Evolutionary conservation across 2,329 filamentous ascomycete genomes (phyloP).

Genomic region (Penicillium sclerotiorum): DNA sequence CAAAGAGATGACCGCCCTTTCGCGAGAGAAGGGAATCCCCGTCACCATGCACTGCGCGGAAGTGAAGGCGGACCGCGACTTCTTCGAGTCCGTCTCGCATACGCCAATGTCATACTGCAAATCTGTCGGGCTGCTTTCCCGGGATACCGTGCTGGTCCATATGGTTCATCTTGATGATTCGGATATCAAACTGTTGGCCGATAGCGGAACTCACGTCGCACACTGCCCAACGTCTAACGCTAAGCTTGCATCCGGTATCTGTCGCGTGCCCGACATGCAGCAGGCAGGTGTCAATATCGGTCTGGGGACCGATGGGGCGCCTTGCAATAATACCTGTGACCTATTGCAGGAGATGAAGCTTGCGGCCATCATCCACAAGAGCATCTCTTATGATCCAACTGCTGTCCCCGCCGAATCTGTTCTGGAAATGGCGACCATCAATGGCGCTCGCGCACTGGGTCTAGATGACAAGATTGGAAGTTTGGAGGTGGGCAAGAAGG

Average conservation of each 20-base stretch:
- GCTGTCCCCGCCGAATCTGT: slow-evolving; percentile 49
- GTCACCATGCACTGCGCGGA: slow-evolving; percentile 39
- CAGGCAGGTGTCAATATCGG: slow-evolving; percentile 49
- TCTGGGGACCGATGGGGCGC: slow-evolving; percentile 57
- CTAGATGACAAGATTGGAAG: slow-evolving; percentile 44
- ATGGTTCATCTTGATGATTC: slow-evolving; percentile 55
- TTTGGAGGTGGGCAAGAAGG: slow-evolving; percentile 46
- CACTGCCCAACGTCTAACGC: slow-evolving; percentile 57
- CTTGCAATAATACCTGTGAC: slow-evolving; percentile 57
- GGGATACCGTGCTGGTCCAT: slow-evolving; percentile 53
- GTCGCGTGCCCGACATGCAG: slow-evolving; percentile 50
- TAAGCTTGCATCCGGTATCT: slow-evolving; percentile 56
- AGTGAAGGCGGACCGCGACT: slow-evolving; percentile 39
- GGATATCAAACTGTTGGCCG: slow-evolving; percentile 44
- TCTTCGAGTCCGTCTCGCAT: slow-evolving; percentile 38
- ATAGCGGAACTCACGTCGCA: slow-evolving; percentile 50
- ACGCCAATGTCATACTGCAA: slow-evolving; percentile 50
- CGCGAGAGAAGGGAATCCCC: slow-evolving; percentile 43
- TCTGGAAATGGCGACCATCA: slow-evolving; percentile 56
- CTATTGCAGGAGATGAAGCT: slow-evolving; percentile 58
- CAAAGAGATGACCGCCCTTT: slow-evolving; percentile 46
- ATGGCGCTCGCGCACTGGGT: slow-evolving; percentile 53
- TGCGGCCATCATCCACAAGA: slow-evolving; percentile 54
- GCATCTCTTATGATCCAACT: slow-evolving; percentile 45
- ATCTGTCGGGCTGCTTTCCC: slow-evolving; percentile 40